Percentiles rank a stretch among this genome's conserved stretches.
Evolutionary conservation across 1,284 basidiomycete genomes (phyloP).

Genomic region (Moesziomyces globuligerus): DNA sequence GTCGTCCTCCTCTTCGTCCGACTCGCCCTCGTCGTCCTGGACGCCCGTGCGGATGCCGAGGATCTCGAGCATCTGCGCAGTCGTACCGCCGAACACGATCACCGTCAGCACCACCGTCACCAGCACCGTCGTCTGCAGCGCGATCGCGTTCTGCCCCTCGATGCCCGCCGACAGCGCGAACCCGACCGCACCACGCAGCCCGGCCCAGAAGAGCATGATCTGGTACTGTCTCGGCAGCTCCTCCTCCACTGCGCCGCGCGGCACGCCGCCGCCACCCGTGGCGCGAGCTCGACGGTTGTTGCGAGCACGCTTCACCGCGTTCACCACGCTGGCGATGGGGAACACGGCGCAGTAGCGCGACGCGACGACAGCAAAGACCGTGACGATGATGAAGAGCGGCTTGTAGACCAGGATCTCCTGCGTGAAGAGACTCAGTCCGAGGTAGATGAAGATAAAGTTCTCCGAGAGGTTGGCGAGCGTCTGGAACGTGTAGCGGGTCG

Average conservation of each 20-base stretch:
- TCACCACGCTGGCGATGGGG: conserved; percentile 94
- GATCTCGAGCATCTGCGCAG: conserved; percentile 94
- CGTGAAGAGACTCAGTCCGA: conserved; percentile 95
- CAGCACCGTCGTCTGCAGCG: conserved; percentile 90
- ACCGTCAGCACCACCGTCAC: conserved; percentile 96
- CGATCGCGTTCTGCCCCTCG: conserved; percentile 87
- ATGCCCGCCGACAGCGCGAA: conserved; percentile 96
- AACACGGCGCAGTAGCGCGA: conserved; percentile 96
- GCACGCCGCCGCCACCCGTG: conserved; percentile 40
- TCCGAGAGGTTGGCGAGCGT: conserved; percentile 76
- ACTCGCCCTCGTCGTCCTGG: conserved; percentile 78
- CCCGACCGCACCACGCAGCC: conserved; percentile 92
- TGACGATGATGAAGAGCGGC: conserved; percentile 82
- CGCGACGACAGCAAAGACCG: conserved; percentile 82
- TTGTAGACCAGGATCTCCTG: conserved; percentile 88
- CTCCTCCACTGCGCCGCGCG: conserved; percentile 37
- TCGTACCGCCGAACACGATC: conserved; percentile 94
- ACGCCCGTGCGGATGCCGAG: conserved; percentile 96
- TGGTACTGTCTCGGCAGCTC: conserved; percentile 64
- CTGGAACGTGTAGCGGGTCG: conserved; percentile 82
- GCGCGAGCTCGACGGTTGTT: conserved; percentile 72
- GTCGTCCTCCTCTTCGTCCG: conserved; percentile 56
- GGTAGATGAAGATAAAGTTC: conserved; percentile 99
- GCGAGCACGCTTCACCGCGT: conserved; percentile 83
- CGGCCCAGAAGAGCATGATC: conserved; percentile 91